Base-by-base conservation (phyloP, 2,329 filamentous ascomycete genomes). In the Ophiognomonia clavigignenti-juglandacearum region DNA sequence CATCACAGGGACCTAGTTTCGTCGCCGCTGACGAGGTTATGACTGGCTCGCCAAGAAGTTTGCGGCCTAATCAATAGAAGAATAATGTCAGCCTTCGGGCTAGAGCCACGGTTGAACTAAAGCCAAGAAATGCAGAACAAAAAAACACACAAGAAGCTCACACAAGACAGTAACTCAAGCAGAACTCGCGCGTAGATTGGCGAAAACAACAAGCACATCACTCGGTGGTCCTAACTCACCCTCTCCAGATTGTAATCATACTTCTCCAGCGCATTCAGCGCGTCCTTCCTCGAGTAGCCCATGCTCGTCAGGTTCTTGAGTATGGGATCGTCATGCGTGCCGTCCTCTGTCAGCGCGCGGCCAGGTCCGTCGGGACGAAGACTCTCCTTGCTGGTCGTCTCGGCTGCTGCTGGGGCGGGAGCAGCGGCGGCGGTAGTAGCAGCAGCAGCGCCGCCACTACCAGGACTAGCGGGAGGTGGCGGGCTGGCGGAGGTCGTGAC, bases 181-280 rank as follows among this genome's bases (percentile, higher is more conserved):
- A 35, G n/a, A 35, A 35, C 6, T 10, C n/a, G n/a, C n/a, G 32
- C 32, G 14, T 22, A n/a, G n/a, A n/a, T n/a, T n/a, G n/a, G n/a
- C n/a, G n/a, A n/a, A n/a, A n/a, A n/a, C n/a, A 32, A 18, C 31
- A 20, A 22, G 10, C n/a, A 39, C 36, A 22, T 5, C 29, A 19
- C 29, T 14, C 22, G 4, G 20, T 18, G 23, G 29, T 11, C 18
- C 40, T 32, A 47, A 72, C 82, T 70, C 70, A 96, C 92, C 80
- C 88, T 89, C 68, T 96, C 90, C 63, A 96, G 77, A 65, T 96
- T 93, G 68, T 97, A 96, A 69, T 97, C 90, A 64, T 87, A 96
- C 65, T 92, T 91, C 73, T 97, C 92, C 62, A 97, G 70, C 20
- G 93, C 92, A 41, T 75, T 74, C 29, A 96, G 70, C 14, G 89